Base-by-base conservation (phyloP, 1,284 basidiomycete species). In the Puccinia novopanici region DNA sequence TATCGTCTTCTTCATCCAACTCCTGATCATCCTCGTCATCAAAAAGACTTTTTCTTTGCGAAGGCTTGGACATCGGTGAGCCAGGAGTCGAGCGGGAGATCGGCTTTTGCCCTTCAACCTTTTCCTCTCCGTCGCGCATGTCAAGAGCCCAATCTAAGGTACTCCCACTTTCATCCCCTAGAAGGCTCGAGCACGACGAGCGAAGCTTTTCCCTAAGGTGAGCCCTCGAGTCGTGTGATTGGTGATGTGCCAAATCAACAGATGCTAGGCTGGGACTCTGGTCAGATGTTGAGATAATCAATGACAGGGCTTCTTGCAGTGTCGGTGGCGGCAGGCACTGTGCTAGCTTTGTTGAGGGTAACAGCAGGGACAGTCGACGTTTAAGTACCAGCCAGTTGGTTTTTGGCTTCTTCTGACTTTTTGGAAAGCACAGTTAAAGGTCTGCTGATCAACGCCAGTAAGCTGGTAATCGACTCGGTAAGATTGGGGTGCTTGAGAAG, bases 401-500 rank as follows among this genome's bases (percentile, higher is more conserved):
- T n/a, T n/a, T n/a, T n/a, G n/a, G n/a, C n/a, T n/a, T n/a, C n/a
- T n/a, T n/a, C n/a, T n/a, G n/a, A n/a, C n/a, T n/a, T n/a, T n/a
- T n/a, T n/a, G n/a, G n/a, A n/a, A n/a, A n/a, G n/a, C n/a, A n/a
- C n/a, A n/a, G n/a, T n/a, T n/a, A n/a, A n/a, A n/a, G n/a, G n/a
- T n/a, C n/a, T n/a, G n/a, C n/a, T n/a, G n/a, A n/a, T n/a, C n/a
- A n/a, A n/a, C n/a, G n/a, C n/a, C n/a, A n/a, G n/a, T n/a, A n/a
- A n/a, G n/a, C n/a, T n/a, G n/a, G n/a, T n/a, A n/a, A n/a, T n/a
- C n/a, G n/a, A n/a, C n/a, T n/a, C n/a, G n/a, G n/a, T n/a, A n/a
- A 96, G 92, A 15, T 92, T 90, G 0, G 93, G 92, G 0, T 93
- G 93, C 84, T 91, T 92, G 70, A 97, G 89, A 34, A 98, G 88